Conservation (phyloP, 2,329 filamentous ascomycete genomes). For the Stemphylium beticola region DNA sequence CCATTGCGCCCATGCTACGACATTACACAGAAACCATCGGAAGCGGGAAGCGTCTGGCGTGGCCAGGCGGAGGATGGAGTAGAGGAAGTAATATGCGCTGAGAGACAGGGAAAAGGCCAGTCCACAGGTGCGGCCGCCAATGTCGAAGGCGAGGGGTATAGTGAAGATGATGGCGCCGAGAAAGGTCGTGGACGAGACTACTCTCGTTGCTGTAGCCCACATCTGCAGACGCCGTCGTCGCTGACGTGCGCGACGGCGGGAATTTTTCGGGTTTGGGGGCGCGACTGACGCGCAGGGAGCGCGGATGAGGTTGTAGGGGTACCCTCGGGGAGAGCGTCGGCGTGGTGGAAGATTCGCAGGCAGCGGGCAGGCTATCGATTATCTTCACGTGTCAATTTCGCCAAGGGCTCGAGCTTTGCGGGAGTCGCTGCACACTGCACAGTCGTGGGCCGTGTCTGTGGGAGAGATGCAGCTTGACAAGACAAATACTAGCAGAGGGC, state of each 20-base stretch:
- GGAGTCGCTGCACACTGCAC: conserved; percentile 2
- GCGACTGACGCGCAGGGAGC: conserved; percentile 40
- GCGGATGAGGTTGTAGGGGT: conserved; percentile 25
- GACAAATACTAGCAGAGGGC: too few relatives aligned
- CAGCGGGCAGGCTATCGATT: conserved; percentile 17
- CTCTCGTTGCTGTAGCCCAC: conserved; percentile 75
- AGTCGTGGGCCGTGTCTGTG: neutral
- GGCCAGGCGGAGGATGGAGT: conserved; percentile 78
- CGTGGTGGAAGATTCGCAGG: conserved; percentile 23
- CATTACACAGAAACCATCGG: conserved; percentile 71
- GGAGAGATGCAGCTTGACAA: neutral
- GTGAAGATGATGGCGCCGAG: conserved; percentile 92
- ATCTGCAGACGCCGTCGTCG: conserved; percentile 63
- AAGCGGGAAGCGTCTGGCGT: conserved; percentile 81
- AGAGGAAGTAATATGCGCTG: conserved; percentile 87
- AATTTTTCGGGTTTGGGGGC: conserved; percentile 18
- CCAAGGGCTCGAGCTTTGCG: conserved; percentile 13
- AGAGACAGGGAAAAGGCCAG: conserved; percentile 91
- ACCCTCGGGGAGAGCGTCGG: conserved; percentile 21
- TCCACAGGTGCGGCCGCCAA: conserved; percentile 91
- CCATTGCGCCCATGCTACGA: conserved; percentile 82
- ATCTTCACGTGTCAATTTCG: conserved; percentile 45
- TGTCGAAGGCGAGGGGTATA: conserved; percentile 96
- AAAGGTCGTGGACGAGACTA: conserved; percentile 81
- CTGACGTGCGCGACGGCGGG: conserved; percentile 35